These are phyloP conservation scores for Neonectria punicea DNA, from an alignment of 2,329 filamentous ascomycete genomes.

Conservation along the genomic window DNA sequence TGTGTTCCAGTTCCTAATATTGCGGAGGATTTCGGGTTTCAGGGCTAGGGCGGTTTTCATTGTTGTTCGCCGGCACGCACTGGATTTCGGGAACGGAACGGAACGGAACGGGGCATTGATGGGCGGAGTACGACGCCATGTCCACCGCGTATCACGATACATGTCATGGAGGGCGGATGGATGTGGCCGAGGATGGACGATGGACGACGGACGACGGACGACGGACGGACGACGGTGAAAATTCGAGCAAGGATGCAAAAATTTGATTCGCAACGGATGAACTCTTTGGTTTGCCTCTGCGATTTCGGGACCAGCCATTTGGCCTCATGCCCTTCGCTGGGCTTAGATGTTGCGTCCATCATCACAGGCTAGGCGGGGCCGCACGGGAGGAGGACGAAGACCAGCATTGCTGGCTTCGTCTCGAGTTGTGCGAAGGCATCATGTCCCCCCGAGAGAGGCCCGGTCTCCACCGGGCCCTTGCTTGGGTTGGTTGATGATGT, in stretches of 20 bases:
- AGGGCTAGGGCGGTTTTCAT: constrained; percentile 28
- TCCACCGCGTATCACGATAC: constrained; percentile 18
- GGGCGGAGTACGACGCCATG: constrained; percentile 21
- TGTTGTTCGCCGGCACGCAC: constrained; percentile 33
- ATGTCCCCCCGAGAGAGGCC: constrained; percentile 22
- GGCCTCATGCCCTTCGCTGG: constrained; percentile 34
- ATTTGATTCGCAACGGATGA: constrained; percentile 24
- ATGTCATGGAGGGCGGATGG: constrained; percentile 11
- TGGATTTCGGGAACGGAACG: constrained; percentile 34
- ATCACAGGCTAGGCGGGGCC: constrained; percentile 16
- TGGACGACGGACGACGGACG: constrained; percentile 20
- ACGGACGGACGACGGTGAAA: constrained; percentile 25
- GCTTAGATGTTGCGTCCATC: constrained; percentile 32
- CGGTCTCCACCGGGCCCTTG: constrained; percentile 21
- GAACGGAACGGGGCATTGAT: constrained; percentile 34
- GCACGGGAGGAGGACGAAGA: constrained; percentile 6
- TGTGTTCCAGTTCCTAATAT: constrained; percentile 46
- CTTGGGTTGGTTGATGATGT: constrained; percentile 23
- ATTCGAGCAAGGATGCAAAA: constrained; percentile 31
- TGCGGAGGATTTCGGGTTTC: constrained; percentile 40
- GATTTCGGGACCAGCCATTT: constrained; percentile 33
- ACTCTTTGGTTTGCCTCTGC: constrained; percentile 29
- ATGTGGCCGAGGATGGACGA: constrained; percentile 12
- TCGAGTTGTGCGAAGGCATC: constrained; percentile 26
- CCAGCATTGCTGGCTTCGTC: constrained; percentile 6